phyloP scores from a whole-genome alignment of 1,139 yeast genomes.

The Yarrowia galli region DNA sequence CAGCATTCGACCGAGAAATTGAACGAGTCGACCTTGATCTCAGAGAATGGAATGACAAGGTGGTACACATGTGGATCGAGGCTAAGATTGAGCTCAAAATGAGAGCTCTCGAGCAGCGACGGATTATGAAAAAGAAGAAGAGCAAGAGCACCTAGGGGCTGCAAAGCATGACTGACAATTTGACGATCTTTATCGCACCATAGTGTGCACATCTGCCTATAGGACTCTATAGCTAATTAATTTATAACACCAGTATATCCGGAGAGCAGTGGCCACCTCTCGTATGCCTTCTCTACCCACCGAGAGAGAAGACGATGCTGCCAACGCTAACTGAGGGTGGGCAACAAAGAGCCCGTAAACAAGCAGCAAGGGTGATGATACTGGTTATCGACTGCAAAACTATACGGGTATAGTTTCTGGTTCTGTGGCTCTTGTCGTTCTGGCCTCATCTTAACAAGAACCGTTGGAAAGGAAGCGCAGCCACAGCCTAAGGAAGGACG shows the following conservation, averaged over 20 bases:
- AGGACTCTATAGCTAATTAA: neutral
- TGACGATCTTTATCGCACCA: too few relatives aligned
- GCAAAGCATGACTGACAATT: too few relatives aligned
- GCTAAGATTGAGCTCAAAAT: conserved; percentile 29
- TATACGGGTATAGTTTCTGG: too few relatives aligned
- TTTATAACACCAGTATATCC: neutral
- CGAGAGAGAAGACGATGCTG: neutral
- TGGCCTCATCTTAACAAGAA: too few relatives aligned
- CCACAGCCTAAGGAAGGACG: too few relatives aligned
- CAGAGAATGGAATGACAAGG: conserved; percentile 19
- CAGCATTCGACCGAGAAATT: conserved; percentile 1
- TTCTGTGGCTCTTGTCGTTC: neutral
- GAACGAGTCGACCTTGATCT: conserved; percentile 5
- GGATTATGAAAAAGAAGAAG: conserved; percentile 4
- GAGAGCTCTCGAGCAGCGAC: conserved; percentile 3
- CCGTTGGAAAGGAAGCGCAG: too few relatives aligned
- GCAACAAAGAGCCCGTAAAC: neutral
- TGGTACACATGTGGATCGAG: conserved; percentile 29
- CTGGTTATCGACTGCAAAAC: too few relatives aligned
- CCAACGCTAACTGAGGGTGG: neutral
- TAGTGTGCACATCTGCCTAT: neutral
- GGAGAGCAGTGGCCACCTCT: neutral
- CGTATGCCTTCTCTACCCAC: neutral
- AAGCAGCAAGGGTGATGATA: neutral
- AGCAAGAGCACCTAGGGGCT: neutral